Percentiles rank a stretch among this genome's conserved stretches.
Evolutionary conservation across 768 basidiomycete genomes (phyloP).

Genomic region (Boletus huronensis): DNA sequence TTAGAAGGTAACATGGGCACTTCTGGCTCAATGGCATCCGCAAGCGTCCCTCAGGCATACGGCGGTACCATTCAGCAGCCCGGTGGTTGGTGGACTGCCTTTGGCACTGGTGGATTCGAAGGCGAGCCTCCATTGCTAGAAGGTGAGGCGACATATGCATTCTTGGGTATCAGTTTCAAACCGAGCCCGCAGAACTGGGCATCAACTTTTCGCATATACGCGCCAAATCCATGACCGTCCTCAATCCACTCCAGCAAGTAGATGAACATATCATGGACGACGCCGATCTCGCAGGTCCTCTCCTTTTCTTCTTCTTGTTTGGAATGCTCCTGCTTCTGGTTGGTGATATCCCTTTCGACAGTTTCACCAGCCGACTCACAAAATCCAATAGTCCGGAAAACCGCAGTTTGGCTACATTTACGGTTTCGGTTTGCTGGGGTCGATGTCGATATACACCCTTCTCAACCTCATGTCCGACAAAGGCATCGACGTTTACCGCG

Average conservation of each 20-base stretch:
- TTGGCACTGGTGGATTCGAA: constrained; percentile 92
- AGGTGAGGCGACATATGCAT: constrained; percentile 47
- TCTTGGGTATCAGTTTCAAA: neutral
- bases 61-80: constrained; percentile 70
- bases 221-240: constrained; percentile 89
- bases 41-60: constrained; percentile 46
- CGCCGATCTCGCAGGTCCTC: constrained; percentile 93
- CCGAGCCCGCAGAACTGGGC: constrained; percentile 69
- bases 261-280: constrained; percentile 98
- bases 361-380: constrained; percentile 1
- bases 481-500: constrained; percentile 93
- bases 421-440: constrained; percentile 94
- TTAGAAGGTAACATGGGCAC: constrained; percentile 64
- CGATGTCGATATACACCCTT: constrained; percentile 86
- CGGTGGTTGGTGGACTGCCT: constrained; percentile 92
- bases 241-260: constrained; percentile 83
- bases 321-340: constrained; percentile 90
- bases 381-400: constrained; percentile 77
- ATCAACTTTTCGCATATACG: constrained; percentile 97
- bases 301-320: constrained; percentile 94
- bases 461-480: constrained; percentile 96
- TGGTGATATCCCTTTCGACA: constrained; percentile 32
- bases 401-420: constrained; percentile 99
- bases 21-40: constrained; percentile 51
- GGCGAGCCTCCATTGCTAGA: constrained; percentile 94